Base-by-base conservation (phyloP, 305 asterid species). In the Rubia tinctorum region DNA sequence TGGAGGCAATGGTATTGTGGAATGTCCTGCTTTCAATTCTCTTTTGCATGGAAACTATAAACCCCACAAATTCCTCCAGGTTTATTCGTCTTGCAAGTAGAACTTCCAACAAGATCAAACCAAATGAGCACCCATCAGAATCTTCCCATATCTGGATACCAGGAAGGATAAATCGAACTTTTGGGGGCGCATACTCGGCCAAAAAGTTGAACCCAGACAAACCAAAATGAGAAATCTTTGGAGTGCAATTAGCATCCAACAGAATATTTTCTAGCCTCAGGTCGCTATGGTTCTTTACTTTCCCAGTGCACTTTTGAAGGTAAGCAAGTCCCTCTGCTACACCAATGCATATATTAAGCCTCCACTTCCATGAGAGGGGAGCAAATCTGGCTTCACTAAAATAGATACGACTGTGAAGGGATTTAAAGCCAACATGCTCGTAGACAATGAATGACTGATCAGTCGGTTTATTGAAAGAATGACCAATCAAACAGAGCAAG, bases 401-500 rank as follows among this genome's bases (percentile, higher is more conserved):
- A 47, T 66, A 66, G 55, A 40, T 18, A 66, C n/a, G 17, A 66
- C 10, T 4, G 3, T 42, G 34, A n/a, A 66, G 53, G 55, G 70
- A 18, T 5, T 42, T 18, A 42, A 66, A 66, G 53, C 53, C 70
- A 42, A 40, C 13, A 47, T 40, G 55, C 34, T 66, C 53, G n/a
- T 66, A 71, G 0, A 68, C 68, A n/a, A 68, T 23, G 15, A 59
- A 67, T n/a, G 25, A 12, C 69, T 0, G 27, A n/a, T 44, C 37
- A 83, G 83, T 13, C 22, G 30, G 8, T 39, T 37, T 62, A 85
- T 76, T 56, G 85, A 88, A 58, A 85, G 84, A 44, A 27, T 60
- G 25, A 76, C 83, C 39, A 74, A 76, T 13, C 51, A 68, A 30
- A 47, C 43, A 0, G 13, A n/a, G 27, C 13, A 77, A 45, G 25